These are phyloP conservation scores for Cyclotella kingstonii DNA, from an alignment of 108 stramenopile genomes.

Conservation along the genomic window DNA sequence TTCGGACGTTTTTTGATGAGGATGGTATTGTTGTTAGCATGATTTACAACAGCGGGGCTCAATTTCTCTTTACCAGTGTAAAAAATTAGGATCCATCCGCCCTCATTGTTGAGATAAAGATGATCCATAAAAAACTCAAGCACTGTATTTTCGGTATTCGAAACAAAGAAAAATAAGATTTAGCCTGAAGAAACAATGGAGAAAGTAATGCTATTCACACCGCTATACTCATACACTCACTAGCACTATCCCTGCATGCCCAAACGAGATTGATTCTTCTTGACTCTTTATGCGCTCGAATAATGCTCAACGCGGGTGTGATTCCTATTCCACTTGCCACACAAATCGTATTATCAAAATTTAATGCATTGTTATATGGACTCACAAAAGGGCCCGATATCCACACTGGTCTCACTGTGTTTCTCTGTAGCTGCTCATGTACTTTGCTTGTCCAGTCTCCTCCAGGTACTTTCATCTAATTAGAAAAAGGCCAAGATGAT, in stretches of 20 bases:
- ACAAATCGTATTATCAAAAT: slow-evolving; percentile 46
- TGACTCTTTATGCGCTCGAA: slow-evolving; percentile 37
- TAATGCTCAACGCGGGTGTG: slow-evolving; percentile 50
- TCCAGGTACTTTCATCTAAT: slow-evolving; percentile 27
- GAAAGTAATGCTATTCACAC: background rate
- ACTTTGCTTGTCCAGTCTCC: slow-evolving; percentile 53
- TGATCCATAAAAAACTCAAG: slow-evolving; percentile 54
- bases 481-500: no score
- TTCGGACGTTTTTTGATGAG: slow-evolving; percentile 41
- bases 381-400: slow-evolving; percentile 48
- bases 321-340: slow-evolving; percentile 54
- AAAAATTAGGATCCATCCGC: slow-evolving; percentile 46
- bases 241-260: slow-evolving; percentile 40
- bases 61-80: slow-evolving; percentile 51
- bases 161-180: background rate
- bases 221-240: slow-evolving; percentile 4
- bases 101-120: slow-evolving; percentile 38
- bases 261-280: slow-evolving; percentile 52
- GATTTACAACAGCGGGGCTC: slow-evolving; percentile 11
- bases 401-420: slow-evolving; percentile 49
- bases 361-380: slow-evolving; percentile 45
- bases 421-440: slow-evolving; percentile 33
- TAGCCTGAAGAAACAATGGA: background rate
- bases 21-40: slow-evolving; percentile 25
- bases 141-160: slow-evolving; percentile 8